phyloP scores from a whole-genome alignment of 805 yeast species.

The Lachancea meyersii region DNA sequence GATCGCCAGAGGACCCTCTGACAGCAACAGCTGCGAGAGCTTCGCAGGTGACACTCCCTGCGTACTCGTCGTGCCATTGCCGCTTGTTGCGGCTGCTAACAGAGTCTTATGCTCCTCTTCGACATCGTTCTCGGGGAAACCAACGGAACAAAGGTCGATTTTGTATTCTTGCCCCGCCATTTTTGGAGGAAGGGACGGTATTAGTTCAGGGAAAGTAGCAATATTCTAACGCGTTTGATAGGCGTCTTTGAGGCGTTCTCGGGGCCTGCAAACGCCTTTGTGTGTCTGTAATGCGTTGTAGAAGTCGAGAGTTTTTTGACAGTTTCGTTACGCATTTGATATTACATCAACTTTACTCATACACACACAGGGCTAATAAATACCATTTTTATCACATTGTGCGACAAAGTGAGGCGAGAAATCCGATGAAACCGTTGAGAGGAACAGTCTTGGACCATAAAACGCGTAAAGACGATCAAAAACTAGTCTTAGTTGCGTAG shows the following conservation, averaged over 20 bases:
- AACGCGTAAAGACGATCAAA: no score
- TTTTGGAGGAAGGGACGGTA: not conserved
- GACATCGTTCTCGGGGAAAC: not conserved
- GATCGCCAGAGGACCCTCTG: constrained; percentile 85
- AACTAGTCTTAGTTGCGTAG: no score
- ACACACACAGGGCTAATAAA: not conserved
- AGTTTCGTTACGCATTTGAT: no score
- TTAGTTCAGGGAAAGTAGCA: not conserved
- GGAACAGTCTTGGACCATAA: no score
- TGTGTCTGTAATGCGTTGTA: no score
- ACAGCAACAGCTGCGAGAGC: constrained; percentile 57
- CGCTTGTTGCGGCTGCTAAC: constrained; percentile 42
- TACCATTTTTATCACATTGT: no score
- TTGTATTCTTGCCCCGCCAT: not conserved
- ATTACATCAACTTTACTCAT: not conserved
- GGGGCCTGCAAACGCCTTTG: no score
- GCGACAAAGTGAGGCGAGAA: no score
- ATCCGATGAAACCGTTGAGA: no score
- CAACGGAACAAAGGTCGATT: not conserved
- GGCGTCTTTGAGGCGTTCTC: not conserved
- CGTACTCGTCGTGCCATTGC: constrained; percentile 49
- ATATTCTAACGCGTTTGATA: not conserved
- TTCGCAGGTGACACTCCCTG: constrained; percentile 75
- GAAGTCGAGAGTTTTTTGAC: no score
- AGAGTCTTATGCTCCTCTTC: not conserved